Conservation (phyloP, 2,329 filamentous ascomycete species). For the Aspergillus japonicus region DNA sequence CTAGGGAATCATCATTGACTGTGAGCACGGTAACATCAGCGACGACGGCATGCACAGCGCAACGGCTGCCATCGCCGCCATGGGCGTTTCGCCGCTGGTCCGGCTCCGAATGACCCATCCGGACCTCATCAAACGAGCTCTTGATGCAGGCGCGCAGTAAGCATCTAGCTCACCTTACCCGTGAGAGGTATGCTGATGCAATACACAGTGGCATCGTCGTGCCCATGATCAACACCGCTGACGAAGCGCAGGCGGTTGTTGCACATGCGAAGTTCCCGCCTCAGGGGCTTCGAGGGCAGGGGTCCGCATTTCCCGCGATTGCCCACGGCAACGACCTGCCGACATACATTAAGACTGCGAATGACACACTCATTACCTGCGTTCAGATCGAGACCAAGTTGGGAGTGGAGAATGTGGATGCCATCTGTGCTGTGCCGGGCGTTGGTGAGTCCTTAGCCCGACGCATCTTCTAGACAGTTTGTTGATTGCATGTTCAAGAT, state of each 20-base stretch:
- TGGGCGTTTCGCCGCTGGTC: conserved; percentile 27
- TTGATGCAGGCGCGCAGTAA: conserved; percentile 28
- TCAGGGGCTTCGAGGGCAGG: no score
- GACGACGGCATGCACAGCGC: conserved; percentile 32
- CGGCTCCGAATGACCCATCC: conserved; percentile 20
- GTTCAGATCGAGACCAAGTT: conserved; percentile 42
- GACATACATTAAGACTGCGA: no score
- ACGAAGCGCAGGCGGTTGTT: no score
- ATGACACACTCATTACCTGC: conserved; percentile 4
- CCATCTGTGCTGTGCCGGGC: conserved; percentile 39
- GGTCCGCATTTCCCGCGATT: no score
- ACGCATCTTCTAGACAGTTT: no score
- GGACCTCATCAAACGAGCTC: conserved; percentile 27
- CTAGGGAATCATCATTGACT: conserved; percentile 25
- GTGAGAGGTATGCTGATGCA: neutral
- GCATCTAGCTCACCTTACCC: neutral
- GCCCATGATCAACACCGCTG: conserved; percentile 4
- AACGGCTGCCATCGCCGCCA: conserved; percentile 24
- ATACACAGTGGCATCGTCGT: conserved; percentile 51
- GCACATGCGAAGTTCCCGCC: no score
- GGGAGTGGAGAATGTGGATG: conserved; percentile 43
- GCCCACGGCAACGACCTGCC: no score
- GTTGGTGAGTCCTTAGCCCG: conserved; percentile 33
- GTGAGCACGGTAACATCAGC: conserved; percentile 29
- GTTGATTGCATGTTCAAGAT: no score